Evolutionary conservation across 225 moss, liverwort and hornwort genomes (phyloP), one percentile per base, ranked within the genome.

Genomic region (Climacium dendroides): DNA sequence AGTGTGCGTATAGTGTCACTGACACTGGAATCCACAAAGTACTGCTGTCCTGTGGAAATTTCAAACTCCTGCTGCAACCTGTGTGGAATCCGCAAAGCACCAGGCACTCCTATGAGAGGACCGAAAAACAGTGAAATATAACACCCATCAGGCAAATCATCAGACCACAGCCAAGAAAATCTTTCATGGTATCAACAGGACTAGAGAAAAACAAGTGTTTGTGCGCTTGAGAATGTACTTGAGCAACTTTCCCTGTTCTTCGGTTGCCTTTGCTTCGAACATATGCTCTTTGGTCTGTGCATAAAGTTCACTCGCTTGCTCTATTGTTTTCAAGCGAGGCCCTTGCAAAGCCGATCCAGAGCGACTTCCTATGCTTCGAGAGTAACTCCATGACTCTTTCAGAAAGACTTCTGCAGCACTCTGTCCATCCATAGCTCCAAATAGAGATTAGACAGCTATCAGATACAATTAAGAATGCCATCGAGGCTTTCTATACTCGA

Each of bases 11-110:
- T 94, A 58, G 99, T 97, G 86, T 97, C 99, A 93, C 96, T 97
- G 66, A 99, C 93, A 90, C 99, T 99, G 37, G 99, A 99, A 87
- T 99, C 97, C 84, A 99, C 97, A 91, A 99, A 99, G 74, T 95
- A 96, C 39, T 93, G 90, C 85, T 96, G 96, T 62, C 99, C 97
- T 53, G 99, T 99, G 53, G 96, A 95, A 48, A 93, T 95, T 93
- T 99, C 99, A 82, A 96, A 90, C 66, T 99, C 97, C 85, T 96
- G 96, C 90, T 99, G 99, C 92, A 93, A 91, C 90, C 98, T 98
- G 93, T 78, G 72, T 64, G 69, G 37, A 85, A 75, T 26, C 67
- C 78, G 20, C 29, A 53, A 53, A 83, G 74, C 35, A 75, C 74
- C 79, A 90, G n/a, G 82, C 57, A 88, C 79, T 39, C 20, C 35